Percentiles rank a stretch among this genome's conserved stretches.
Conservation (phyloP, 345 rosid genomes). For the Noccaea caerulescens region DNA sequence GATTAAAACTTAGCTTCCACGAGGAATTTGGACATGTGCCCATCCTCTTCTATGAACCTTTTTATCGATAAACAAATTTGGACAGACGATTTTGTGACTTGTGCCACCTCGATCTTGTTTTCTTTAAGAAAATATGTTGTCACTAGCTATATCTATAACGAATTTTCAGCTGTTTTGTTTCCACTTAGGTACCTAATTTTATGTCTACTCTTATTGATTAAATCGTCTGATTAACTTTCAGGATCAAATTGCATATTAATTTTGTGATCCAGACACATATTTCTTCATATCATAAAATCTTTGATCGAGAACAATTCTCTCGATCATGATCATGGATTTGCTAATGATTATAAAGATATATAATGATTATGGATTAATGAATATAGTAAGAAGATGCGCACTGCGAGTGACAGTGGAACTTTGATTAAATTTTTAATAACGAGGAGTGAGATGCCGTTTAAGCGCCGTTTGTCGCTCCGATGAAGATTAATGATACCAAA, state of each 20-base stretch:
- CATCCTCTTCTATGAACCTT: constrained; percentile 25
- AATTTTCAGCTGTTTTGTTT: too few species aligned
- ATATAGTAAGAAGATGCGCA: constrained; percentile 18
- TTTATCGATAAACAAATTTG: not conserved
- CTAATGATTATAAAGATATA: constrained; percentile 21
- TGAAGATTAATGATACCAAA: constrained; percentile 4
- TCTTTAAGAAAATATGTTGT: not conserved
- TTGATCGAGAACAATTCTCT: too few species aligned
- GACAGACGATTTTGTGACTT: constrained; percentile 9
- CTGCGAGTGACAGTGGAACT: constrained; percentile 21
- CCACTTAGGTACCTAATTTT: too few species aligned
- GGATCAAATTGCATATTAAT: too few species aligned
- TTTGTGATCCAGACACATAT: too few species aligned
- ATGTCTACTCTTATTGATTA: too few species aligned
- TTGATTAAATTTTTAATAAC: constrained; percentile 30
- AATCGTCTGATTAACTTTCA: too few species aligned
- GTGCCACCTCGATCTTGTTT: constrained; percentile 13
- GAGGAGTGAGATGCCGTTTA: constrained; percentile 42
- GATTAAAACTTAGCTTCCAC: constrained; percentile 40
- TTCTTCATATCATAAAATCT: too few species aligned
- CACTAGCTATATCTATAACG: not conserved
- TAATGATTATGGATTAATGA: not conserved
- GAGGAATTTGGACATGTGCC: constrained; percentile 38
- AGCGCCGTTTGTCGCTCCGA: constrained; percentile 43
- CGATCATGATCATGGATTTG: not conserved